phyloP scores from a whole-genome alignment of 139 green algal genomes.

The Eudorina sp. region DNA sequence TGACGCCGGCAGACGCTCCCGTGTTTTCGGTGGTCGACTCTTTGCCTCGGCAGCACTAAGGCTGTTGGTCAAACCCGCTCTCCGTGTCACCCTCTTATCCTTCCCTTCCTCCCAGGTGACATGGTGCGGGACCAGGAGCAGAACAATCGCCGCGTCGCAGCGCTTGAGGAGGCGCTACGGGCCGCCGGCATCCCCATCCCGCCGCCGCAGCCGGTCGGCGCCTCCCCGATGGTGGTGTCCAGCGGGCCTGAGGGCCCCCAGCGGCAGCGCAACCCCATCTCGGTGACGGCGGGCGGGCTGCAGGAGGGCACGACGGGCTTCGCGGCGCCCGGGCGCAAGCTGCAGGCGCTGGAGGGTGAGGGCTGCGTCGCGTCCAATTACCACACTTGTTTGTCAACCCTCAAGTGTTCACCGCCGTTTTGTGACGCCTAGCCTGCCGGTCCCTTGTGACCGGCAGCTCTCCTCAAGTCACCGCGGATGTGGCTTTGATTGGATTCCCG shows the following conservation, averaged over 20 bases:
- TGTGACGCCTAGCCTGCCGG: too few species aligned
- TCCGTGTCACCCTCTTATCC: too few species aligned
- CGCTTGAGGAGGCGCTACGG: constrained; percentile 1
- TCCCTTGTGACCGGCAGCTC: too few species aligned
- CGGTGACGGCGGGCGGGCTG: not conserved
- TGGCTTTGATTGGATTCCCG: too few species aligned
- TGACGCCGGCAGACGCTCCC: not conserved
- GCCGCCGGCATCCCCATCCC: not conserved
- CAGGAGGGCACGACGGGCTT: not conserved
- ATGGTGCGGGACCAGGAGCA: not conserved
- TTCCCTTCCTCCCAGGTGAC: too few species aligned
- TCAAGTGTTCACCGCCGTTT: too few species aligned
- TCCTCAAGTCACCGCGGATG: too few species aligned
- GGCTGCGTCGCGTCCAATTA: not conserved
- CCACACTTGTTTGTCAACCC: not conserved
- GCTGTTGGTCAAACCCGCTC: too few species aligned
- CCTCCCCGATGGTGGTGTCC: not conserved
- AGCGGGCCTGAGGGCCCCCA: not conserved
- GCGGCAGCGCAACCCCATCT: constrained; percentile 28
- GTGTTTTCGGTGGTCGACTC: not conserved
- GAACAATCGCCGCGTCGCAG: not conserved
- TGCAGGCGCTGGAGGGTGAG: not conserved
- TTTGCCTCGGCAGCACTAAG: too few species aligned
- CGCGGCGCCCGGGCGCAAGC: not conserved
- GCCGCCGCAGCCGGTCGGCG: not conserved